phyloP scores from a whole-genome alignment of 805 yeast genomes.

The Sugiyamaella qingdaonensis region DNA sequence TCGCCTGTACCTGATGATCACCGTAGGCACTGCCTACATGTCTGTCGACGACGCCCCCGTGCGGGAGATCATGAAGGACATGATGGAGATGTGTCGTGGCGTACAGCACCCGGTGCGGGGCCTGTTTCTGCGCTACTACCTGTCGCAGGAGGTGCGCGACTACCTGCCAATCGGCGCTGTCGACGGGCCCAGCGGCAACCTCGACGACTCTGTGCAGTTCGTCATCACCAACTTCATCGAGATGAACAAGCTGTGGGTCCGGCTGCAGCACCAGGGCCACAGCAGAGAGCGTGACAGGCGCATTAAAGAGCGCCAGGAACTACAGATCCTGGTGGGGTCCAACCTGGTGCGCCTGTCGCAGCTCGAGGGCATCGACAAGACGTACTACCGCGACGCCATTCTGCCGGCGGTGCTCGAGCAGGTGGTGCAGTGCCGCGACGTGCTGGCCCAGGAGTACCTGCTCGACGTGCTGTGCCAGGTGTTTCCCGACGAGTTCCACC shows the following conservation, averaged over 20 bases:
- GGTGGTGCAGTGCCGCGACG: conserved; percentile 86
- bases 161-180: conserved; percentile 43
- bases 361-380: conserved; percentile 61
- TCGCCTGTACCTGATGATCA: conserved; percentile 87
- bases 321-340: conserved; percentile 88
- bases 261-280: conserved; percentile 94
- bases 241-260: conserved; percentile 97
- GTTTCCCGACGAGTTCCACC: conserved; percentile 89
- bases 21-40: conserved; percentile 89
- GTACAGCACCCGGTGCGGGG: conserved; percentile 96
- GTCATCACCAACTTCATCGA: conserved; percentile 85
- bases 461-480: conserved; percentile 90
- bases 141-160: conserved; percentile 77
- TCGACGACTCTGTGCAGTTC: conserved; percentile 70
- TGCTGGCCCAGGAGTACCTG: conserved; percentile 86
- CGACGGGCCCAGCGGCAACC: conserved; percentile 34
- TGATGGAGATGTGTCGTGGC: conserved; percentile 97
- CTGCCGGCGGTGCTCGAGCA: conserved; percentile 84
- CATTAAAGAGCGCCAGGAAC: conserved; percentile 74
- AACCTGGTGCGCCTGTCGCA: conserved; percentile 87
- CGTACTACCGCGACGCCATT: conserved; percentile 44
- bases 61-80: conserved; percentile 84
- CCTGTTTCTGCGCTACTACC: conserved; percentile 79
- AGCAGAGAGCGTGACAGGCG: conserved; percentile 74
- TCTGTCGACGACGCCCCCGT: conserved; percentile 71